A percentile compares a stretch with the other conserved stretches of the same genome.
These are phyloP conservation scores for Cichorium intybus DNA, from an alignment of 140 eudicot genomes.

Conservation along the genomic window DNA sequence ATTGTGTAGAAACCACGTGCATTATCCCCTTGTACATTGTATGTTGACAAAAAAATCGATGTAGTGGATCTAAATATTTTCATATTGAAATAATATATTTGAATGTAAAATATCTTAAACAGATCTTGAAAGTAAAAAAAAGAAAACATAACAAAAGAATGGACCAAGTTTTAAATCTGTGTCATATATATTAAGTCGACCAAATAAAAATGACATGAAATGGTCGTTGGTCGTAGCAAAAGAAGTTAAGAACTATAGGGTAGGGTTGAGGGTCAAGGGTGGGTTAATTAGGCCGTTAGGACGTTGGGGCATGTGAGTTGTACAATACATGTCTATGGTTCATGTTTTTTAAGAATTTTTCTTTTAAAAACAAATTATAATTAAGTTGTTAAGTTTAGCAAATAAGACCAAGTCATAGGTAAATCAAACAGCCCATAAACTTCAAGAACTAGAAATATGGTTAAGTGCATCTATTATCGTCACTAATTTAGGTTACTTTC, in stretches of 20 bases:
- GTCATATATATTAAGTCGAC: neutral
- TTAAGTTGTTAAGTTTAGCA: neutral
- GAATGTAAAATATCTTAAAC: no score
- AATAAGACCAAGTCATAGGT: neutral
- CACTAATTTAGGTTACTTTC: no score
- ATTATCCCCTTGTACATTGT: neutral
- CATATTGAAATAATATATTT: no score
- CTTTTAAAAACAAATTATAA: no score
- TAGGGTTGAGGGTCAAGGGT: neutral
- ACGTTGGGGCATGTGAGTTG: neutral
- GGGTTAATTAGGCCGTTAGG: neutral
- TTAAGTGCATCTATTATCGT: no score
- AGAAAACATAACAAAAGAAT: no score
- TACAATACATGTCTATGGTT: neutral
- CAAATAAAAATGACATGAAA: no score
- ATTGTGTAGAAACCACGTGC: slow-evolving; percentile 3
- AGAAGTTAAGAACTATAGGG: neutral
- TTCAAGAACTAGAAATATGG: no score
- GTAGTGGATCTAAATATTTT: neutral
- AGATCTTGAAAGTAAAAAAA: no score
- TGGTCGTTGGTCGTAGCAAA: neutral
- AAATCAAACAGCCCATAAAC: no score
- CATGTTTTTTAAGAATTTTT: neutral
- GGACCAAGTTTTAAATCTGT: neutral
- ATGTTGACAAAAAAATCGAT: neutral